Conservation (phyloP, 108 stramenopile genomes). For the Cylindrotheca closterium region DNA sequence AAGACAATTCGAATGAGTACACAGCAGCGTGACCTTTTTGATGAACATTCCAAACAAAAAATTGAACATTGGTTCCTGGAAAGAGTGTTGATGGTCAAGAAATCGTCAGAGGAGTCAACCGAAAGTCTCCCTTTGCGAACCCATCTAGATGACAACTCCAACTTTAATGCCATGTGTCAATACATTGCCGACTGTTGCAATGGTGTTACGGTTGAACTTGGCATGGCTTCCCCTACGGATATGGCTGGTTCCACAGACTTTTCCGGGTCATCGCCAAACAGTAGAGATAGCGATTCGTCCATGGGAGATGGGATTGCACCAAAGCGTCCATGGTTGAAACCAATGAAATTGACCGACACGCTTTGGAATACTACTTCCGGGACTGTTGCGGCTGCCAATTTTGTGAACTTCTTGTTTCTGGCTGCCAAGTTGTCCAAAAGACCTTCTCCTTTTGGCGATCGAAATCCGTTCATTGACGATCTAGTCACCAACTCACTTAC, state of each 20-base stretch:
- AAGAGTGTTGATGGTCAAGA: too few species aligned
- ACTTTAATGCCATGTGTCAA: constrained; percentile 61
- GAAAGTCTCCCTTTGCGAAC: too few species aligned
- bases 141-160: constrained; percentile 39
- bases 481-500: constrained; percentile 35
- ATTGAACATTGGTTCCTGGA: too few species aligned
- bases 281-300: constrained; percentile 19
- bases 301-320: constrained; percentile 11
- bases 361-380: constrained; percentile 15
- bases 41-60: too few species aligned
- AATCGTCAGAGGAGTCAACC: too few species aligned
- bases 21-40: too few species aligned
- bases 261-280: neutral
- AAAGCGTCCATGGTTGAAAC: constrained; percentile 29
- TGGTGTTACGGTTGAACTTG: constrained; percentile 11
- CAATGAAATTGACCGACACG: constrained; percentile 21
- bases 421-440: constrained; percentile 40
- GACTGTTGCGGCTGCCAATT: constrained; percentile 62
- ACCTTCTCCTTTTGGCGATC: constrained; percentile 48
- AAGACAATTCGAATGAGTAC: too few species aligned
- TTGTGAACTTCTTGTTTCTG: constrained; percentile 58
- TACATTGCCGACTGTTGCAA: constrained; percentile 43
- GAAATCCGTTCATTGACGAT: constrained; percentile 52
- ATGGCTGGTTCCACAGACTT: neutral
- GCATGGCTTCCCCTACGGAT: constrained; percentile 5